Conservation (phyloP, 306 rosid genomes). For the Medicago truncatula region DNA sequence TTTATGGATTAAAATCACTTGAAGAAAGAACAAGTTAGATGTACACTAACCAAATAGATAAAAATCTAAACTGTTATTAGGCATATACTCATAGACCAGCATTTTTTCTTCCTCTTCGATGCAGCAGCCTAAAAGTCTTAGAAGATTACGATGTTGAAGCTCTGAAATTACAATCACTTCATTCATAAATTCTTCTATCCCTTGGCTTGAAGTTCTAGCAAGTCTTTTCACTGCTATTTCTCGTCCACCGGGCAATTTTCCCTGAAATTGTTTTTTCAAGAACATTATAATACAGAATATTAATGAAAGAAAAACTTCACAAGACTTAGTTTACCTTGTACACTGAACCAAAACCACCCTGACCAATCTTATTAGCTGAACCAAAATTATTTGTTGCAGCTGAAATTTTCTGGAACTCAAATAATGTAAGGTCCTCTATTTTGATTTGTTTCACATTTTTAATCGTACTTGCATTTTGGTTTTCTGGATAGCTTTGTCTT, state of each 20-base stretch:
- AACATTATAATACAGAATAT: neutral
- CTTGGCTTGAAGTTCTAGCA: conserved; percentile 39
- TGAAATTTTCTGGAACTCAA: conserved; percentile 32
- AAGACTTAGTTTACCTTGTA: conserved; percentile 38
- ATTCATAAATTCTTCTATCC: conserved; percentile 41
- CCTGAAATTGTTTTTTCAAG: conserved; percentile 3
- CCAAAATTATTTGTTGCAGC: conserved; percentile 45
- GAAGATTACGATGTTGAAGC: conserved; percentile 50
- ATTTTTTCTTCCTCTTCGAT: conserved; percentile 44
- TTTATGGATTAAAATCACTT: too few relatives aligned
- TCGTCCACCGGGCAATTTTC: conserved; percentile 31
- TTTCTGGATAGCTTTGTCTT: neutral
- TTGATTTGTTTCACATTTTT: conserved; percentile 12
- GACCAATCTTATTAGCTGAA: conserved; percentile 39
- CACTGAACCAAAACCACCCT: conserved; percentile 50
- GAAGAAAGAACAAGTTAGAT: neutral
- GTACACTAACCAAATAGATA: conserved; percentile 44
- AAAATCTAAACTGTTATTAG: conserved; percentile 45
- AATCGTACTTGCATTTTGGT: neutral
- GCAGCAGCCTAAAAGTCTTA: conserved; percentile 46
- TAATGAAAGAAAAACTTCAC: neutral
- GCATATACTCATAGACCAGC: conserved; percentile 50
- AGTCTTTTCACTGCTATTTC: conserved; percentile 48
- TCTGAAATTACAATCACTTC: conserved; percentile 46
- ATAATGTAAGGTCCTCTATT: conserved; percentile 43